A percentile compares a stretch with the other conserved stretches of the same genome.
These are phyloP conservation scores for Yarrowia alimentaria DNA, from an alignment of 805 yeast genomes.

Conservation along the genomic window DNA sequence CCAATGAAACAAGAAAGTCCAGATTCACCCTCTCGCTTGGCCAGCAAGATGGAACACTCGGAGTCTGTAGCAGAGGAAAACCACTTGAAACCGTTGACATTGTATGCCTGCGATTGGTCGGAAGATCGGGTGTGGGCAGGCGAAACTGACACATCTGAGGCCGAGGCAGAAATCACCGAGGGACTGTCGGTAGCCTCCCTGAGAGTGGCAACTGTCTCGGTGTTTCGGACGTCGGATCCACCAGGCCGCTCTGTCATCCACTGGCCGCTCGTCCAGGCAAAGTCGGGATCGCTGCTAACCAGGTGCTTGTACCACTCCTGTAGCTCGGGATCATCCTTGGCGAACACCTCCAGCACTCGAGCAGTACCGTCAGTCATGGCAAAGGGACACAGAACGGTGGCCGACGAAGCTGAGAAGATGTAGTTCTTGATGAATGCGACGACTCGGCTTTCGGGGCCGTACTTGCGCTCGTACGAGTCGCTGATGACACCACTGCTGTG, in stretches of 20 bases:
- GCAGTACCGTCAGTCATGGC: slow-evolving; percentile 42
- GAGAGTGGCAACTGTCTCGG: slow-evolving; percentile 36
- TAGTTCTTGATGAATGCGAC: slow-evolving; percentile 35
- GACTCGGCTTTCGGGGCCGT: slow-evolving; percentile 33
- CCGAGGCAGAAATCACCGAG: too few species aligned
- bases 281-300: slow-evolving; percentile 35
- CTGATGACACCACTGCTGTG: slow-evolving; percentile 35
- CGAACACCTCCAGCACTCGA: slow-evolving; percentile 34
- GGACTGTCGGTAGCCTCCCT: too few species aligned
- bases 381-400: slow-evolving; percentile 38
- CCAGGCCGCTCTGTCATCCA: slow-evolving; percentile 41
- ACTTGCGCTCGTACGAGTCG: slow-evolving; percentile 36
- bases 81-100: slow-evolving; percentile 38
- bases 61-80: slow-evolving; percentile 40
- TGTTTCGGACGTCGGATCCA: slow-evolving; percentile 38
- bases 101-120: slow-evolving; percentile 29
- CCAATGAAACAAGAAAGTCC: slow-evolving; percentile 38
- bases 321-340: slow-evolving; percentile 25
- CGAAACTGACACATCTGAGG: too few species aligned
- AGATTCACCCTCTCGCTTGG: slow-evolving; percentile 33
- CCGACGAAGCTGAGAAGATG: slow-evolving; percentile 38
- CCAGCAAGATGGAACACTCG: slow-evolving; percentile 37
- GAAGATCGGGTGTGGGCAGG: too few species aligned
- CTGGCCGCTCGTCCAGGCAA: slow-evolving; percentile 40
- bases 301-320: slow-evolving; percentile 31